Percentiles rank a stretch among this genome's conserved stretches.
Evolutionary conservation across 306 rosid genomes (phyloP).

Genomic region (Quillaja saponaria): DNA sequence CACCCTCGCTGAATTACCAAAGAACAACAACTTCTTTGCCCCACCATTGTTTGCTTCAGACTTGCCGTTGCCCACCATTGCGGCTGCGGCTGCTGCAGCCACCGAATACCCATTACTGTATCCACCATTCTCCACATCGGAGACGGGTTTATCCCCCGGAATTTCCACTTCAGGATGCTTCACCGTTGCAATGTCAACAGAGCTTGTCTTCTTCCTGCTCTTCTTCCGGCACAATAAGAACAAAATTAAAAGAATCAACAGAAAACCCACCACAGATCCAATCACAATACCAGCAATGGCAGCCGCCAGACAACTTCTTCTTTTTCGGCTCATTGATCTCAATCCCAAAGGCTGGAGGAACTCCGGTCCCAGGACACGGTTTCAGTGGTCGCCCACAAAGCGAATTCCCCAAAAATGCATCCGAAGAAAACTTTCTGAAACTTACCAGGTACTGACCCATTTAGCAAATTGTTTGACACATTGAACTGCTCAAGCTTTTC

Average conservation of each 20-base stretch:
- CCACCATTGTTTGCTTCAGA: slow-evolving; percentile 26
- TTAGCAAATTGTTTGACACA: slow-evolving; percentile 51
- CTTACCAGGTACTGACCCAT: slow-evolving; percentile 56
- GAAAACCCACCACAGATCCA: slow-evolving; percentile 50
- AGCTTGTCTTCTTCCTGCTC: slow-evolving; percentile 43
- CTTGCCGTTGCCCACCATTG: slow-evolving; percentile 33
- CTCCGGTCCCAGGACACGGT: slow-evolving; percentile 39
- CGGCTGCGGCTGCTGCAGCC: slow-evolving; percentile 22
- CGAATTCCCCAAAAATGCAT: slow-evolving; percentile 51
- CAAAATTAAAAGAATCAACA: slow-evolving; percentile 47
- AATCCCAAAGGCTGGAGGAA: slow-evolving; percentile 28
- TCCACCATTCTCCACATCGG: slow-evolving; percentile 41
- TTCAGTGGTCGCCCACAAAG: slow-evolving; percentile 59
- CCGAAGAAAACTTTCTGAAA: slow-evolving; percentile 36
- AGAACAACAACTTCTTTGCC: slow-evolving; percentile 54
- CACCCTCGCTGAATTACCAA: slow-evolving; percentile 45
- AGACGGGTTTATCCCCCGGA: slow-evolving; percentile 33
- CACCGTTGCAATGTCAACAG: slow-evolving; percentile 41
- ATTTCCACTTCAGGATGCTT: slow-evolving; percentile 40
- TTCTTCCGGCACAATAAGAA: slow-evolving; percentile 47
- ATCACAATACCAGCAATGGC: slow-evolving; percentile 61
- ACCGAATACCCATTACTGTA: slow-evolving; percentile 38
- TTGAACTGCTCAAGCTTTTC: slow-evolving; percentile 49
- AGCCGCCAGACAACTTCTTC: slow-evolving; percentile 52
- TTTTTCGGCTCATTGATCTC: slow-evolving; percentile 24